Conservation (phyloP, 1,284 basidiomycete species). For the Cryptococcus sp. region DNA sequence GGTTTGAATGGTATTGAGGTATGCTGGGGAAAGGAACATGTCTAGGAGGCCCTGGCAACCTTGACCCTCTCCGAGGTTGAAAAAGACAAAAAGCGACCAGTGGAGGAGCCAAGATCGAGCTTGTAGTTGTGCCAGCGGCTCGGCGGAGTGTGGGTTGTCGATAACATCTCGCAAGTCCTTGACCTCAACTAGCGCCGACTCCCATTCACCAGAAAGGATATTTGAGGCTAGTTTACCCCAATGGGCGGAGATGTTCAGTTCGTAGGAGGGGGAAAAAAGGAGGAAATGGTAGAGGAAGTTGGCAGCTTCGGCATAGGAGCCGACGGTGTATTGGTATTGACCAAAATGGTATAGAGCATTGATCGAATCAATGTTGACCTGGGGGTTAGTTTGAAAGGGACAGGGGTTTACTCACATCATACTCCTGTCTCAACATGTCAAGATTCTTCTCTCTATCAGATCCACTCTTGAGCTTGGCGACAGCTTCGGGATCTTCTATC, state of each 20-base stretch:
- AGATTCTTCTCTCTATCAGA: constrained; percentile 96
- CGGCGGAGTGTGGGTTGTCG: constrained; percentile 58
- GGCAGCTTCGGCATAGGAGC: constrained; percentile 91
- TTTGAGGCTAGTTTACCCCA: constrained; percentile 98
- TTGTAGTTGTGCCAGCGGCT: constrained; percentile 76
- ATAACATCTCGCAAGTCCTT: constrained; percentile 88
- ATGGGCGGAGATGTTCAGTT: constrained; percentile 88
- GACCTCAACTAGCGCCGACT: constrained; percentile 85
- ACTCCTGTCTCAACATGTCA: constrained; percentile 88
- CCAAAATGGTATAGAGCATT: constrained; percentile 96
- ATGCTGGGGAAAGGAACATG: constrained; percentile 90
- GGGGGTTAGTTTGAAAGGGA: constrained; percentile 1
- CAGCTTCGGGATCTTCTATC: constrained; percentile 94
- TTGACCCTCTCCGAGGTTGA: constrained; percentile 89
- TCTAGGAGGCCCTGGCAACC: constrained; percentile 78
- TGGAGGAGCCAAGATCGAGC: constrained; percentile 96
- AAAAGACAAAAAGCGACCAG: constrained; percentile 98
- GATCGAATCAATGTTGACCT: constrained; percentile 93
- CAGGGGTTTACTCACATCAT: constrained; percentile 59
- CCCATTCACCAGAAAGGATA: constrained; percentile 92
- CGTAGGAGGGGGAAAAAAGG: constrained; percentile 85
- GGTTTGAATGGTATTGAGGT: constrained; percentile 98
- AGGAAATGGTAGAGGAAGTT: constrained; percentile 99
- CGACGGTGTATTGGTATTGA: constrained; percentile 95
- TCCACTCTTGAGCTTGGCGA: constrained; percentile 60